Conservation (phyloP, 2,329 filamentous ascomycete genomes). For the Magnaporthiopsis incrustans region DNA sequence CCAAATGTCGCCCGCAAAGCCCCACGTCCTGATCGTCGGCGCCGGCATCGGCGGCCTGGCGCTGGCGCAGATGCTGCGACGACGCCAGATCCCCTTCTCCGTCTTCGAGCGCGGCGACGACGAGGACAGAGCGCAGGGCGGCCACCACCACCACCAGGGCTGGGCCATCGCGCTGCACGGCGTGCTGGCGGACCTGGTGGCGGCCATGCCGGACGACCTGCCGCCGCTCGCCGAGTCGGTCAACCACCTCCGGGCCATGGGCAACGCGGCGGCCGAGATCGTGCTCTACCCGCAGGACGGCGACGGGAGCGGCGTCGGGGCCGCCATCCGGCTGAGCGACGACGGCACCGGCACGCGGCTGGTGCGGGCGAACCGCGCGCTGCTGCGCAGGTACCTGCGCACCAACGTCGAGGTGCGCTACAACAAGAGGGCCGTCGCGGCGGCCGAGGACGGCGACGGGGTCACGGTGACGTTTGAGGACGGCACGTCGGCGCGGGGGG, state of each 20-base stretch:
- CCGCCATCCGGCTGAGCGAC: neutral
- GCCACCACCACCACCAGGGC: neutral
- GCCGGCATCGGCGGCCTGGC: constrained; percentile 9
- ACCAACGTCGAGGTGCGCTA: constrained; percentile 27
- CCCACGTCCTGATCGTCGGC: constrained; percentile 5
- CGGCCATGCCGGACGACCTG: constrained; percentile 16
- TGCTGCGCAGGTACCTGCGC: constrained; percentile 19
- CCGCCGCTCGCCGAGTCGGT: constrained; percentile 11
- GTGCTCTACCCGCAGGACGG: constrained; percentile 13
- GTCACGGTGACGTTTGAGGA: constrained; percentile 36
- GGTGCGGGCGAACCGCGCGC: constrained; percentile 23
- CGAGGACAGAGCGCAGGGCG: too few species aligned
- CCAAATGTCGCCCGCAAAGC: neutral
- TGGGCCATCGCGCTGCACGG: neutral
- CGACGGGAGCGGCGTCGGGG: too few species aligned
- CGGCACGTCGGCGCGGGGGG: constrained; percentile 30
- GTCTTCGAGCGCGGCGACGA: neutral
- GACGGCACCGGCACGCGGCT: constrained; percentile 18
- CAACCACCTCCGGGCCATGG: constrained; percentile 17
- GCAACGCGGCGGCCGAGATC: constrained; percentile 17
- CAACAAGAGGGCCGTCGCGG: constrained; percentile 25
- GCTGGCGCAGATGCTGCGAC: constrained; percentile 9
- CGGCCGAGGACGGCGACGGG: constrained; percentile 23
- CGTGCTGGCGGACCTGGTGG: constrained; percentile 7
- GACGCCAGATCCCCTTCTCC: constrained; percentile 16